These are phyloP conservation scores for Aspergillus bertholletiae DNA, from an alignment of 495 filamentous ascomycete genomes.

Conservation along the genomic window DNA sequence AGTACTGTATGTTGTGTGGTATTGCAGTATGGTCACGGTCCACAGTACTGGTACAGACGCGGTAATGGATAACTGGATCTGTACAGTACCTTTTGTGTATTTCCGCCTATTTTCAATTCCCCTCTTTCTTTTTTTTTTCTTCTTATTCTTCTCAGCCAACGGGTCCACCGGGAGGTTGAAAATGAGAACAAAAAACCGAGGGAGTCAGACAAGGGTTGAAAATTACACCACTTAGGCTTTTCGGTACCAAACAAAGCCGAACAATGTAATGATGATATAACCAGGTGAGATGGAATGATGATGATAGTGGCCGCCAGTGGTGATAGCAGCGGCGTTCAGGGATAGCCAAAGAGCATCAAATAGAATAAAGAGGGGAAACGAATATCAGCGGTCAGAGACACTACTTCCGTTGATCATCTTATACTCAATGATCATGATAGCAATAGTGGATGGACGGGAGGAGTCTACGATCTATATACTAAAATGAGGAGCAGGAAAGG, in stretches of 20 bases:
- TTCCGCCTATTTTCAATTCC: too few relatives aligned
- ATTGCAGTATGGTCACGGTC: slow-evolving; percentile 6
- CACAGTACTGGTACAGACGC: slow-evolving; percentile 8
- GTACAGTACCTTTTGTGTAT: too few relatives aligned
- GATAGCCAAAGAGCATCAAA: not conserved
- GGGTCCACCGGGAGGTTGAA: not conserved
- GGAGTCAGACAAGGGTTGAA: slow-evolving; percentile 3
- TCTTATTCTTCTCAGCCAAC: not conserved
- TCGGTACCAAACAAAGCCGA: not conserved
- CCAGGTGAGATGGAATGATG: slow-evolving; percentile 8
- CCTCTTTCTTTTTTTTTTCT: not conserved
- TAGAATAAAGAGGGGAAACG: not conserved
- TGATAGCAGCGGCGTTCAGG: slow-evolving; percentile 14
- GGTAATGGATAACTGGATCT: not conserved
- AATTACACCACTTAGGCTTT: slow-evolving; percentile 7
- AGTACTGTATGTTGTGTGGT: slow-evolving; percentile 1
- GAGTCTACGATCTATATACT: slow-evolving; percentile 19
- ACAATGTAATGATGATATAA: slow-evolving; percentile 20
- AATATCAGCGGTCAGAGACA: not conserved
- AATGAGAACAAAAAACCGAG: slow-evolving; percentile 2
- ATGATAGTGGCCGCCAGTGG: slow-evolving; percentile 8
- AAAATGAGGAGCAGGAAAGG: slow-evolving; percentile 15
- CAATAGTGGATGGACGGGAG: slow-evolving; percentile 4
- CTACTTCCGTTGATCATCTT: not conserved
- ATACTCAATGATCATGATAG: not conserved